A percentile compares a stretch with the other conserved stretches of the same genome.
These are phyloP conservation scores for Exobasidium cylindrosporum DNA, from an alignment of 1,284 basidiomycete genomes.

Conservation along the genomic window DNA sequence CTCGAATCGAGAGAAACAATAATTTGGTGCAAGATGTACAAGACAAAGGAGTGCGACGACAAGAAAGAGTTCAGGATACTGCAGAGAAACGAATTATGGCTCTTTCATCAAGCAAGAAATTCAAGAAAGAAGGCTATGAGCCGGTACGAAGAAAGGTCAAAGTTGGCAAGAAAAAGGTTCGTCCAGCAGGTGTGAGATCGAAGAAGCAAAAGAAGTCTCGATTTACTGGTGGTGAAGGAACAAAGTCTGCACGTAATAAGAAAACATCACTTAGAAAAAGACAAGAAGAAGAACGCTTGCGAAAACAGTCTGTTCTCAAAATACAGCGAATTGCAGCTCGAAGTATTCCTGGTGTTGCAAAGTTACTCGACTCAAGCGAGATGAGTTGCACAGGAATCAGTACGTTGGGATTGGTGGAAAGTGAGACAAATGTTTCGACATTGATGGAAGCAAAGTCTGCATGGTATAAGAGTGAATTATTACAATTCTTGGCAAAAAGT, in stretches of 20 bases:
- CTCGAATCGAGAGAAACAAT: conserved; percentile 45
- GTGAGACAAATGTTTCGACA: conserved; percentile 49
- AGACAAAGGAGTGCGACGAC: conserved; percentile 40
- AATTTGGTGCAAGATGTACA: conserved; percentile 45
- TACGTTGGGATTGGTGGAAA: conserved; percentile 45
- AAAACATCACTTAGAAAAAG: background rate
- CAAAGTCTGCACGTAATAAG: background rate
- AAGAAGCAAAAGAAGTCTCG: background rate
- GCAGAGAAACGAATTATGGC: conserved; percentile 26
- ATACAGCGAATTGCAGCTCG: conserved; percentile 39
- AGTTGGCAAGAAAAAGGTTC: background rate
- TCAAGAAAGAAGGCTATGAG: background rate
- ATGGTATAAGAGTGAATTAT: conserved; percentile 46
- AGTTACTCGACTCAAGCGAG: conserved; percentile 46
- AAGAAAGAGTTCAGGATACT: conserved; percentile 34
- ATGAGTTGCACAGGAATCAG: conserved; percentile 41
- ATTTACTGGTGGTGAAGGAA: background rate
- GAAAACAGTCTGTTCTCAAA: conserved; percentile 26
- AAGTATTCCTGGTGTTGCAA: conserved; percentile 47
- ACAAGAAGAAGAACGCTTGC: conserved; percentile 27
- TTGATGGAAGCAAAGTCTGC: conserved; percentile 51
- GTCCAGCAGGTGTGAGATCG: conserved; percentile 13
- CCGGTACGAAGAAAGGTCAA: conserved; percentile 3
- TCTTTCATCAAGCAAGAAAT: background rate
- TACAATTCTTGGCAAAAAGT: conserved; percentile 42